Evolutionary conservation across 371 early-diverging fungal genomes (phyloP), one percentile per base, ranked within the genome.

Genomic region (Mortierella sp.): DNA sequence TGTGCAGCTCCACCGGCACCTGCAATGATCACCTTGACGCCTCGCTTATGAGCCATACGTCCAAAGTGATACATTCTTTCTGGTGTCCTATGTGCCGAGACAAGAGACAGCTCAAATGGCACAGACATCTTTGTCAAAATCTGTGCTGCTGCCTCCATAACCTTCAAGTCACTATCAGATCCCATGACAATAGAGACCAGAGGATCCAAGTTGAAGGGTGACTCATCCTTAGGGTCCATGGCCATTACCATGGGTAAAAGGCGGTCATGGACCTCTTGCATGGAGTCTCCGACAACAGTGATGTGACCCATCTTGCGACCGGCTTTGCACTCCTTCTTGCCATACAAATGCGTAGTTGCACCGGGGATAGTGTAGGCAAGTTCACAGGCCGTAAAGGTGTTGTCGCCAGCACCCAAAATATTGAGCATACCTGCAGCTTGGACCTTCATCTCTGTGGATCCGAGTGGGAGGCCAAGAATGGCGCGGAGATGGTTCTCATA

Each of bases 1-100:
- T 98, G 98, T 28, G 99, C 99, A 19, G 99, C 99, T 47, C 99
- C 99, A 40, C 99, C 99, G 37, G 99, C 99, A 40, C 93, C 99
- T 19, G 98, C 98, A 83, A 98, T 97, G 66, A 98, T 96, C 17
- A 93, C 96, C 86, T 94, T 95, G 32, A 98, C 68, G 0, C 99
- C 99, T 61, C 98, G 91, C 78, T 88, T 85, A 64, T 94, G 93
- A 22, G 99, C 99, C 35, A 89, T 83, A 34, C 90, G 84, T 7
- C 97, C 97, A 82, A 95, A 98, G 60, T 96, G 93, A 45, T 94
- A 89, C 96, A 98, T 93, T 49, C 98, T 90, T 34, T 89, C 85
- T 12, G 98, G 97, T 1, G 99, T 98, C 61, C 99, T 93, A 83
- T 98, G 99, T 22, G 99, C 99, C 3, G 53, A 53, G 28, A 53